A percentile compares a stretch with the other conserved stretches of the same genome.
Evolutionary conservation across 2,329 filamentous ascomycete genomes (phyloP).

Genomic region (Didymella segeticola): DNA sequence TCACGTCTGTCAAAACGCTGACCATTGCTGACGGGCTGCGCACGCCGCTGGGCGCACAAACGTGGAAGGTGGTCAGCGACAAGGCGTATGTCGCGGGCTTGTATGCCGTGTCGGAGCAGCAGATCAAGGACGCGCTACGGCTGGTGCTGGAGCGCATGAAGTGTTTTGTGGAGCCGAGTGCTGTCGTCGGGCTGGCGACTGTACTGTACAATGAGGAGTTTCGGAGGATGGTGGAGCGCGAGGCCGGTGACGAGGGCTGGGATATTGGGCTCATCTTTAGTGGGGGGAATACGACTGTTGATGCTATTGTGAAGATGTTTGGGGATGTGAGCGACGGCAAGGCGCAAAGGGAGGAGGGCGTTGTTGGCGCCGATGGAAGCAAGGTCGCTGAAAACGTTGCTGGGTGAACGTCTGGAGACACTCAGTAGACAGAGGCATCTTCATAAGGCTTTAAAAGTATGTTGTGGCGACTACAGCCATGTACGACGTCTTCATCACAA

Average conservation of each 20-base stretch:
- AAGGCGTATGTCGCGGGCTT: slow-evolving; percentile 72
- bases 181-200: slow-evolving; percentile 82
- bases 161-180: slow-evolving; percentile 86
- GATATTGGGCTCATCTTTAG: slow-evolving; percentile 67
- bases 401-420: slow-evolving; percentile 34
- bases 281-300: slow-evolving; percentile 70
- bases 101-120: slow-evolving; percentile 77
- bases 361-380: slow-evolving; percentile 50
- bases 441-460: background rate
- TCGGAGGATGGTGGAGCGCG: slow-evolving; percentile 66
- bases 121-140: slow-evolving; percentile 78
- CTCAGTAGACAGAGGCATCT: no score
- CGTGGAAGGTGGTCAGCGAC: slow-evolving; percentile 80
- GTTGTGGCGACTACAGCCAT: background rate
- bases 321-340: slow-evolving; percentile 33
- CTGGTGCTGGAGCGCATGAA: slow-evolving; percentile 88
- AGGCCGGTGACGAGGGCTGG: slow-evolving; percentile 78
- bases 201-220: slow-evolving; percentile 88
- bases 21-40: slow-evolving; percentile 90
- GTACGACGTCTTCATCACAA: background rate
- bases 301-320: slow-evolving; percentile 65
- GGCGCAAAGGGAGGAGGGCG: slow-evolving; percentile 50
- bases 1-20: slow-evolving; percentile 73
- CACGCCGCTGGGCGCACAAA: slow-evolving; percentile 77
- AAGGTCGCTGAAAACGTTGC: slow-evolving; percentile 56